A percentile compares a stretch with the other conserved stretches of the same genome.
Evolutionary conservation across 2,329 filamentous ascomycete genomes (phyloP).

Genomic region (Aspergillus persii): DNA sequence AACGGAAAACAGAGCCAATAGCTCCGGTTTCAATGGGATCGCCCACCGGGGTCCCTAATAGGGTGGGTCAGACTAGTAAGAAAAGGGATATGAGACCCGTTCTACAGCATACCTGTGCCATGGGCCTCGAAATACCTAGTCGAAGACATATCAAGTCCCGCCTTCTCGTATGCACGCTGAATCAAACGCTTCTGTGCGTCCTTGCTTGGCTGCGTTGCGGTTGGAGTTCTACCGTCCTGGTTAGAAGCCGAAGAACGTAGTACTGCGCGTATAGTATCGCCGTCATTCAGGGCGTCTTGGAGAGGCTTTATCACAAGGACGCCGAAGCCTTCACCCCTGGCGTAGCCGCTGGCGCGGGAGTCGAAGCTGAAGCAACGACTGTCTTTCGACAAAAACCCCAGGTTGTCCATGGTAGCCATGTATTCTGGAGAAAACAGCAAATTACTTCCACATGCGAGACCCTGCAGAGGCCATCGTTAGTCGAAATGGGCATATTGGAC

Average conservation of each 20-base stretch:
- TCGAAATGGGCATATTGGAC: neutral
- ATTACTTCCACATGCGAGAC: neutral
- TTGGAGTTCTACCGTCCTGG: neutral
- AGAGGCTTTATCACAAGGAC: neutral
- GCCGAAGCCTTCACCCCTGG: neutral
- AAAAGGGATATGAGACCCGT: too few relatives aligned
- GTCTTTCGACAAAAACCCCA: conserved; percentile 18
- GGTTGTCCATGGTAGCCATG: neutral
- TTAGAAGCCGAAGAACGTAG: neutral
- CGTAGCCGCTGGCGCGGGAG: neutral
- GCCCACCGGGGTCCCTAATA: conserved; percentile 26
- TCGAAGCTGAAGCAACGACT: neutral
- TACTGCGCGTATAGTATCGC: neutral
- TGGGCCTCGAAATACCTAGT: conserved; percentile 4
- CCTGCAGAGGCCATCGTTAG: neutral
- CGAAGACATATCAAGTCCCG: neutral
- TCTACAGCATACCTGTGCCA: conserved; percentile 25
- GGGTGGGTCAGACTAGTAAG: too few relatives aligned
- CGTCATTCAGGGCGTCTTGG: neutral
- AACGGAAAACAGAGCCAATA: conserved; percentile 11
- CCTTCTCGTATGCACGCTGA: conserved; percentile 8
- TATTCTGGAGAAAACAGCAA: neutral
- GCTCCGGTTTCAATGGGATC: conserved; percentile 19
- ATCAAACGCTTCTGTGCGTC: neutral
- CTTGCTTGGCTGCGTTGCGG: neutral